phyloP scores from a whole-genome alignment of 23 red algal species.

The Gracilaria gracilis region DNA sequence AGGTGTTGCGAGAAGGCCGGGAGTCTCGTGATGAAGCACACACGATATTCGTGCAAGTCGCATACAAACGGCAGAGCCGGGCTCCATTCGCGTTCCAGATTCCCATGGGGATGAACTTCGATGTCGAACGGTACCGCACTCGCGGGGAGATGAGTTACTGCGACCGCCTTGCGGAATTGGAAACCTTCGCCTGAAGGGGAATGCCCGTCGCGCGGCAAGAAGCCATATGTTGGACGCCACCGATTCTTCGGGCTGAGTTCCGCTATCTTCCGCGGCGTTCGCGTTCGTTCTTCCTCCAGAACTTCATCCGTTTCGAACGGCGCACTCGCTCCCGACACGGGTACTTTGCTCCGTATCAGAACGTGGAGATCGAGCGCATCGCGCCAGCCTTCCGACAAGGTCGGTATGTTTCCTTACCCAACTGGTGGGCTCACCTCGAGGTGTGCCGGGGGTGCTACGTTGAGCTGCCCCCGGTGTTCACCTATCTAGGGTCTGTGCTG shows the following conservation, averaged over 20 bases:
- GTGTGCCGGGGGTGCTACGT: constrained; percentile 24
- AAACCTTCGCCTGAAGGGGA: no score
- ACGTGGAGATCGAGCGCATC: constrained; percentile 18
- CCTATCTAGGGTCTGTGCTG: no score
- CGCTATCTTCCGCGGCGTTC: no score
- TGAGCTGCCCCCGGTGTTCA: no score
- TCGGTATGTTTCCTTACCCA: constrained; percentile 1
- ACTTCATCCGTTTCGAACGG: neutral
- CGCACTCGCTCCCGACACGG: neutral
- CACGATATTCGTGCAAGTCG: neutral
- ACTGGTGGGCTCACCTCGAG: constrained; percentile 9
- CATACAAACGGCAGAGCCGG: neutral
- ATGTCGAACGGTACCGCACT: neutral
- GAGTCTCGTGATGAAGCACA: no score
- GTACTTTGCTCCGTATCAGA: constrained; percentile 12
- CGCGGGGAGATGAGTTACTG: neutral
- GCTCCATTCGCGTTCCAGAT: neutral
- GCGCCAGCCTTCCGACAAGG: neutral
- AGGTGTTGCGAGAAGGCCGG: no score
- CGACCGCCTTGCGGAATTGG: no score
- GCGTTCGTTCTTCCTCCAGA: neutral
- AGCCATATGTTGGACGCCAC: neutral
- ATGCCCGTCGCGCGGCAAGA: no score
- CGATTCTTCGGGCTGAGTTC: no score
- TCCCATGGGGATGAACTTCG: neutral